These are phyloP conservation scores for Musa balbisiana DNA, from an alignment of 202 grass and related monocot species.

Conservation along the genomic window DNA sequence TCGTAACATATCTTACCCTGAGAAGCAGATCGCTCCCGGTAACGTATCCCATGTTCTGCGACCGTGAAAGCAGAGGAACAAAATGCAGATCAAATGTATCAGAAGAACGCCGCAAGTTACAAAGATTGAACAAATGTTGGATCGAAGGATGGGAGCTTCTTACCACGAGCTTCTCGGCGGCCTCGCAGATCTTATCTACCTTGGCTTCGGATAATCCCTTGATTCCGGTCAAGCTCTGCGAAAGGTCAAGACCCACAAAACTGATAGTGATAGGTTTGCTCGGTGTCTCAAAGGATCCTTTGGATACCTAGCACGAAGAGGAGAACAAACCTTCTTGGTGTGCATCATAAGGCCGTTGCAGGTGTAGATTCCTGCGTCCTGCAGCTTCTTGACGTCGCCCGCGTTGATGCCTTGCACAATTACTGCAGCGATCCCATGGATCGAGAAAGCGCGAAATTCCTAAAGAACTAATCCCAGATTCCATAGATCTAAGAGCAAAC, in stretches of 20 bases:
- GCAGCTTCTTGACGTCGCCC: conserved; percentile 90
- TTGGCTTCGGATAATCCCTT: conserved; percentile 93
- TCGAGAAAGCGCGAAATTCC: neutral
- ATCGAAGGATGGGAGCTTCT: neutral
- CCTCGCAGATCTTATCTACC: conserved; percentile 91
- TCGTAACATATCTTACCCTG: conserved; percentile 31
- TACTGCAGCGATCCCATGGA: conserved; percentile 34
- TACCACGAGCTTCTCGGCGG: conserved; percentile 86
- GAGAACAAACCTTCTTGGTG: conserved; percentile 67
- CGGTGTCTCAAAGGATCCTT: neutral
- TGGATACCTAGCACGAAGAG: neutral
- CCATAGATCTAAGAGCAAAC: neutral
- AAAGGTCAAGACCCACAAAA: neutral
- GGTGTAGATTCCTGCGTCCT: conserved; percentile 96
- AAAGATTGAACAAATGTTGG: neutral
- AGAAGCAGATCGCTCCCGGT: conserved; percentile 80
- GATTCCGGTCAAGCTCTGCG: conserved; percentile 76
- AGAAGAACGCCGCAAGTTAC: neutral
- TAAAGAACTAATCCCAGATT: neutral
- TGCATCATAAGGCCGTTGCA: conserved; percentile 99
- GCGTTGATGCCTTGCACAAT: conserved; percentile 93
- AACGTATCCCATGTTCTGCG: conserved; percentile 69
- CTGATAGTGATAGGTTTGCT: neutral
- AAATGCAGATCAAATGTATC: conserved; percentile 24
- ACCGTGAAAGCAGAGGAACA: neutral